phyloP scores from a whole-genome alignment of 208 protist species.

The Herpetomonas tarakana region DNA sequence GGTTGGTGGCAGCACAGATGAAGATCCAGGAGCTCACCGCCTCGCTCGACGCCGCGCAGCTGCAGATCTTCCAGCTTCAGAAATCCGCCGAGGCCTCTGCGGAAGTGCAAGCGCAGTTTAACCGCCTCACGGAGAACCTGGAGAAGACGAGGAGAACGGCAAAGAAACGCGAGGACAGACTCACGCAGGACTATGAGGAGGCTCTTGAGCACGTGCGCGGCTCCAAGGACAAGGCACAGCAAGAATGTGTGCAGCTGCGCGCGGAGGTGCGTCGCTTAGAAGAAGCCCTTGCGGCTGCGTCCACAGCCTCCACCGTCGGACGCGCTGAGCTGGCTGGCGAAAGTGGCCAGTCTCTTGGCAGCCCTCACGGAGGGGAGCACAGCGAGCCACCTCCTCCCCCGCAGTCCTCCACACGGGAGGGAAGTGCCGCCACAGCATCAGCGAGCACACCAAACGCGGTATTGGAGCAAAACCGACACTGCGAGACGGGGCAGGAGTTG shows the following conservation, averaged over 20 bases:
- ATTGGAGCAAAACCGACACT: too few relatives aligned
- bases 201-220: conserved; percentile 9
- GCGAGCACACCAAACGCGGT: too few relatives aligned
- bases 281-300: neutral
- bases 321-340: too few relatives aligned
- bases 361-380: too few relatives aligned
- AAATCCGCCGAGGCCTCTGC: conserved; percentile 8
- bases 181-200: conserved; percentile 14
- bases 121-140: conserved; percentile 9
- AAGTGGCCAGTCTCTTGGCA: too few relatives aligned
- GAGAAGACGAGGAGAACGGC: conserved; percentile 3
- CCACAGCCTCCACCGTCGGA: too few relatives aligned
- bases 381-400: too few relatives aligned
- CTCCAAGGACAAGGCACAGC: conserved; percentile 3
- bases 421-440: too few relatives aligned
- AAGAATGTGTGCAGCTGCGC: conserved; percentile 1
- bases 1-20: neutral
- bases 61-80: conserved; percentile 16
- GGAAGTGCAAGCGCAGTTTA: conserved; percentile 6
- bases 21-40: neutral
- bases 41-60: conserved; percentile 10
- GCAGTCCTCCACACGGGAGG: too few relatives aligned
- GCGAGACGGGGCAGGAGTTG: too few relatives aligned
- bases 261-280: neutral
- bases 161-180: conserved; percentile 10